Evolutionary conservation across 2,329 filamentous ascomycete genomes (phyloP).

Genomic region (Arachnomyces sp.): DNA sequence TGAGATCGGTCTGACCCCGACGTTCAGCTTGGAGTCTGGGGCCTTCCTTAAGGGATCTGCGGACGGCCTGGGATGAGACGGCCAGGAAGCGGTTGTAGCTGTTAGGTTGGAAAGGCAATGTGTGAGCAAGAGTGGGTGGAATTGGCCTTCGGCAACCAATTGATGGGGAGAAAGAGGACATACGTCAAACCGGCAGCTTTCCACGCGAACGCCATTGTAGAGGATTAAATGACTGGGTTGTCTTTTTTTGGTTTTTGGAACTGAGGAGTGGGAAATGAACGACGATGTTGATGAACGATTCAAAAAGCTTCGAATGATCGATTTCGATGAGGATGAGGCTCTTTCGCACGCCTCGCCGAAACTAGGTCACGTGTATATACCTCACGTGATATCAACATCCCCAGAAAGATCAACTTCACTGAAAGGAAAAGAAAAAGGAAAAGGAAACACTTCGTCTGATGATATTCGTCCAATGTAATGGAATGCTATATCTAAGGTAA

Average conservation of each 20-base stretch:
- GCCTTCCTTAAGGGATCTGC: constrained; percentile 93
- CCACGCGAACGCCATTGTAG: constrained; percentile 94
- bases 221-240: constrained; percentile 19
- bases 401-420: too few relatives aligned
- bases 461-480: too few relatives aligned
- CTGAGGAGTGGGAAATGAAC: not conserved
- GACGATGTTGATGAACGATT: too few relatives aligned
- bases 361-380: too few relatives aligned
- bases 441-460: too few relatives aligned
- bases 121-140: constrained; percentile 12
- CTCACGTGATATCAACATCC: too few relatives aligned
- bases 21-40: constrained; percentile 80
- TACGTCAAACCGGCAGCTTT: constrained; percentile 96
- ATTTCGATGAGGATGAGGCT: too few relatives aligned
- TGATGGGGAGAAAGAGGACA: constrained; percentile 27
- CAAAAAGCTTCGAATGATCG: too few relatives aligned
- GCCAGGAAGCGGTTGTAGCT: constrained; percentile 99
- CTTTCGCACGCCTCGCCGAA: too few relatives aligned
- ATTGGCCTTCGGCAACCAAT: constrained; percentile 31
- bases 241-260: constrained; percentile 15
- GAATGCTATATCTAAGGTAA: too few relatives aligned
- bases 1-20: constrained; percentile 79
- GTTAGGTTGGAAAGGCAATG: constrained; percentile 20
- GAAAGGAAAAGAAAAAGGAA: too few relatives aligned
- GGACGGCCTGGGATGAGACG: constrained; percentile 87